Percentiles rank a stretch among this genome's conserved stretches.
These are phyloP conservation scores for Penicillium sp. DNA, from an alignment of 2,329 filamentous ascomycete genomes.

Conservation along the genomic window DNA sequence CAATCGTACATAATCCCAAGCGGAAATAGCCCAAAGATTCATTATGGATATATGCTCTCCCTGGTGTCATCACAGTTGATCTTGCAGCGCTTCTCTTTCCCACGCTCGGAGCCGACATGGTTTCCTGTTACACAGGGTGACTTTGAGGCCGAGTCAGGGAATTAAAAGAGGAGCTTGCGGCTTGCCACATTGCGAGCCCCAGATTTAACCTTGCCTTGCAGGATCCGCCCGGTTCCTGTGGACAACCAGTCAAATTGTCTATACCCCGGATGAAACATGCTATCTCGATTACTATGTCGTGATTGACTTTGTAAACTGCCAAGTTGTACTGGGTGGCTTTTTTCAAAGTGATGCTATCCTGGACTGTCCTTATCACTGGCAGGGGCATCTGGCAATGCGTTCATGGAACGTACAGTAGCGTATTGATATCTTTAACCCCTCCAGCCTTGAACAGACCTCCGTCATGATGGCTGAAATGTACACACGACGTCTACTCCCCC, in stretches of 20 bases:
- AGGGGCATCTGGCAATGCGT: neutral
- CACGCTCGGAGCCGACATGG: slow-evolving; percentile 17
- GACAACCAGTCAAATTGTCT: neutral
- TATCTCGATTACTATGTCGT: neutral
- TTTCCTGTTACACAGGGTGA: slow-evolving; percentile 16
- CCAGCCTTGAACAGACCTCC: too few species aligned
- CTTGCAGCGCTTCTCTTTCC: slow-evolving; percentile 18
- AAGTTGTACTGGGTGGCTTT: neutral
- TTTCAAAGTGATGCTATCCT: neutral
- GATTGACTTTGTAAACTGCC: neutral
- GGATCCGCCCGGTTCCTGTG: neutral
- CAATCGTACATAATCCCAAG: slow-evolving; percentile 10
- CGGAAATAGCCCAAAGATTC: slow-evolving; percentile 9
- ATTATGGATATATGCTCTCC: neutral
- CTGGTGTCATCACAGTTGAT: slow-evolving; percentile 19
- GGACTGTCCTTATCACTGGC: neutral
- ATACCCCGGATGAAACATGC: slow-evolving; percentile 11
- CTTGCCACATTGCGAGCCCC: neutral
- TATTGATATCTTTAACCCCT: too few species aligned
- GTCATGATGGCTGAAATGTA: neutral
- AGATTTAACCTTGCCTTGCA: slow-evolving; percentile 1
- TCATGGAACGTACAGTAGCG: too few species aligned
- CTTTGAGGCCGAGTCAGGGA: slow-evolving; percentile 11
- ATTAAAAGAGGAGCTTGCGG: neutral
- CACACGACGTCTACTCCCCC: neutral